Percentiles rank a stretch among this genome's conserved stretches.
phyloP scores from a whole-genome alignment of 2,329 filamentous ascomycete species.

The Nemania sp. region DNA sequence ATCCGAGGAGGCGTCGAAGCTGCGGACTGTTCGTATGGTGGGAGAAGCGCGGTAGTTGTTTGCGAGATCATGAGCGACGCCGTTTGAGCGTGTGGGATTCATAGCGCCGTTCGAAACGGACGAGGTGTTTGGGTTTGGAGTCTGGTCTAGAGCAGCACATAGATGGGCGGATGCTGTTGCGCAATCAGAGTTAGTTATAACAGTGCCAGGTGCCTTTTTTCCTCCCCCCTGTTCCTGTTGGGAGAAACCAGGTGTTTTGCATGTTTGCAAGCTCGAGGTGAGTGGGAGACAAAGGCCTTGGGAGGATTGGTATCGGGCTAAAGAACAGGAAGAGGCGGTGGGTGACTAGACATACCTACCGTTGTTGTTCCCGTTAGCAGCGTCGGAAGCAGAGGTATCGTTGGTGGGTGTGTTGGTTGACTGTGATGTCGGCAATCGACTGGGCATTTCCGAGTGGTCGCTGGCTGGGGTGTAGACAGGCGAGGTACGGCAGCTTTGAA shows the following conservation, averaged over 20 bases:
- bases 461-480: neutral
- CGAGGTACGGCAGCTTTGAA: neutral
- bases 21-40: constrained; percentile 61
- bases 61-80: constrained; percentile 31
- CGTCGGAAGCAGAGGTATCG: constrained; percentile 8
- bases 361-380: constrained; percentile 29
- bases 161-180: constrained; percentile 29
- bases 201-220: neutral
- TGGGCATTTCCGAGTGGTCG: constrained; percentile 39
- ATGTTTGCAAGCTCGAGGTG: constrained; percentile 22
- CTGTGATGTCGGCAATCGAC: constrained; percentile 39
- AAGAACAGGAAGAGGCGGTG: constrained; percentile 18
- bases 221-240: neutral
- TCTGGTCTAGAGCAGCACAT: constrained; percentile 32
- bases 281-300: constrained; percentile 5
- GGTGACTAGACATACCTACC: constrained; percentile 39
- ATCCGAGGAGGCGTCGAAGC: constrained; percentile 54
- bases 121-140: constrained; percentile 29
- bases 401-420: constrained; percentile 13
- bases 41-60: constrained; percentile 44
- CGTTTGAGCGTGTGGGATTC: constrained; percentile 32
- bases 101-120: constrained; percentile 31
- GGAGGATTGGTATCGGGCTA: neutral
- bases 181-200: constrained; percentile 33
- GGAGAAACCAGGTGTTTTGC: constrained; percentile 20